Base-by-base conservation (phyloP, 2,329 filamentous ascomycete species). In the Chaetomiaceae sp. region DNA sequence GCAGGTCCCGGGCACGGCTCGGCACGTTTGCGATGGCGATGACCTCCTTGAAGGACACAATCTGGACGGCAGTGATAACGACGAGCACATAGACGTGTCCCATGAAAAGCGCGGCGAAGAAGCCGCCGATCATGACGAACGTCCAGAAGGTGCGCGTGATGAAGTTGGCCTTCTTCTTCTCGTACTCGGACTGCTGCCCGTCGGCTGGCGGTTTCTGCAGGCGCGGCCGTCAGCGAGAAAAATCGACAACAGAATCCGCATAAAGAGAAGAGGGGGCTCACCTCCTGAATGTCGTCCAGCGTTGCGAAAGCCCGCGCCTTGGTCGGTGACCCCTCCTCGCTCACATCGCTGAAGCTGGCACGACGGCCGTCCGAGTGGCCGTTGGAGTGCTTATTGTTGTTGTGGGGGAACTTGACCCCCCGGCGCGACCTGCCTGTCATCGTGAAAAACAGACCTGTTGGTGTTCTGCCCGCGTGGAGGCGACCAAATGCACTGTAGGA, bases 111-210 rank as follows among this genome's bases (percentile, higher is more conserved):
- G 88, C 81, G 47, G 80, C 77, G 69, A 97, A 96, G 77, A 98
- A 98, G 61, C 81, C 78, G 45, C 75, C 86, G 59, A 98, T 95
- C 93, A 98, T 98, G 69, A 95, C 84, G 55, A 98, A 84, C 3
- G 88, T 96, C 93, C 93, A 98, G 75, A 96, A 88, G 45, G 91
- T 91, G 61, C 93, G 84, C 32, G 89, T 95, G 62, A 96, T 86
- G 73, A 98, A 97, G 66, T 93, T 95, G 67, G 89, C 85, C 73
- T 95, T 96, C 71, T 98, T 98, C 80, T 97, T 97, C 65, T 97
- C 89, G 66, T 94, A 96, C 52, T 96, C 93, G 60, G 67, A 65
- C 43, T 51, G 39, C 18, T 72, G 66, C 37, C 70, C 66, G 47
- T 64, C 58, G 29, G 65, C 60, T 8, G 68, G 59, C 10, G 66